These are phyloP conservation scores for Sugiyamaella neomexicana DNA, from an alignment of 1,139 yeast genomes.

Conservation along the genomic window DNA sequence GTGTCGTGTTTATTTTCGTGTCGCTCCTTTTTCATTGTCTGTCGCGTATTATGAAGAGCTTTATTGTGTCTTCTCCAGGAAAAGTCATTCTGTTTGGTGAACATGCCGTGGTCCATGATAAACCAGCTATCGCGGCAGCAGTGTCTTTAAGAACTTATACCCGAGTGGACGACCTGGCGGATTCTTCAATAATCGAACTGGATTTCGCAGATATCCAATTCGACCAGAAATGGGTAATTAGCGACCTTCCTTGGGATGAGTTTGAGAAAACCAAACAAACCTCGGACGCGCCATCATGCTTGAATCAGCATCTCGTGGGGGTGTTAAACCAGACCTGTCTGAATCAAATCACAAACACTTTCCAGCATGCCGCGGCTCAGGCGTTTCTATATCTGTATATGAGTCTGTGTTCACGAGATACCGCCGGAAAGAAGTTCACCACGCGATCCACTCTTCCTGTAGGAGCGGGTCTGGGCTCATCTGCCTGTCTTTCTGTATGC, in stretches of 20 bases:
- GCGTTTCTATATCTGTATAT: constrained; percentile 79
- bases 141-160: constrained; percentile 78
- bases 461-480: constrained; percentile 96
- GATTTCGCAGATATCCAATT: constrained; percentile 84
- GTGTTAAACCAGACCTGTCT: constrained; percentile 39
- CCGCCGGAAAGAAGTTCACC: constrained; percentile 57
- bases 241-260: constrained; percentile 53
- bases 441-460: constrained; percentile 86
- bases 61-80: constrained; percentile 91
- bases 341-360: constrained; percentile 49
- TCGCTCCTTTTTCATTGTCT: background rate
- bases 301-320: constrained; percentile 61
- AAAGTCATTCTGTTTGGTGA: constrained; percentile 96
- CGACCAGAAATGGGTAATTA: constrained; percentile 58
- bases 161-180: constrained; percentile 47
- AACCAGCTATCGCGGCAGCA: constrained; percentile 92
- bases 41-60: constrained; percentile 39
- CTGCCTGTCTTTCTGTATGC: constrained; percentile 89
- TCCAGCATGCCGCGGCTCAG: constrained; percentile 79
- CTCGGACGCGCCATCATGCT: constrained; percentile 27
- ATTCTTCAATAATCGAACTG: constrained; percentile 49
- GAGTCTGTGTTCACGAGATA: constrained; percentile 51
- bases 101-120: constrained; percentile 91
- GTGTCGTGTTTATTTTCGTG: background rate
- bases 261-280: constrained; percentile 10